phyloP scores from a whole-genome alignment of 2,329 filamentous ascomycete genomes.

The Beauveria varroae region DNA sequence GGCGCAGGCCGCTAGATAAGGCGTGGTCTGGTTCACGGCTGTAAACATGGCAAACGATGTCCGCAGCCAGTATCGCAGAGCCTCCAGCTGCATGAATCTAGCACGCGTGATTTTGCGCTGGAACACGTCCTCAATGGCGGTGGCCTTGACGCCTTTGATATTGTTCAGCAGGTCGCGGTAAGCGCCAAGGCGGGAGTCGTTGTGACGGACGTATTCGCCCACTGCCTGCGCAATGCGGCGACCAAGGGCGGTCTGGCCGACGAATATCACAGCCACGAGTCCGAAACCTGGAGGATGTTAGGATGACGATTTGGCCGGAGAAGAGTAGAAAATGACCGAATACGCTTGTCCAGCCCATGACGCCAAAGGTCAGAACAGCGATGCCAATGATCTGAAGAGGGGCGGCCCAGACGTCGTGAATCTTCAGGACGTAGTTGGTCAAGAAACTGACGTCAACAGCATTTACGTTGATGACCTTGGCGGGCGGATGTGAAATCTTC shows the following conservation, averaged over 20 bases:
- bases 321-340: too few relatives aligned
- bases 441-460: constrained; percentile 8
- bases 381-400: constrained; percentile 9
- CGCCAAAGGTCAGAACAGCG: background rate
- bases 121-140: constrained; percentile 5
- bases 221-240: background rate
- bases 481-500: background rate
- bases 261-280: too few relatives aligned
- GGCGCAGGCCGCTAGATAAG: constrained; percentile 3
- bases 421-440: constrained; percentile 9
- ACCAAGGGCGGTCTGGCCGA: background rate
- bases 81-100: background rate
- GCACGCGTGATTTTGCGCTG: background rate
- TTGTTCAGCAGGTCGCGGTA: constrained; percentile 7
- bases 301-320: too few relatives aligned
- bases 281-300: too few relatives aligned
- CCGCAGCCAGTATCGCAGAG: background rate
- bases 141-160: constrained; percentile 7
- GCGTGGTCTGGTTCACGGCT: constrained; percentile 6
- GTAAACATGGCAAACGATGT: constrained; percentile 10
- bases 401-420: constrained; percentile 9
- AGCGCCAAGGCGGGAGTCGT: background rate
- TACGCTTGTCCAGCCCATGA: constrained; percentile 7
- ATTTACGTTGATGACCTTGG: constrained; percentile 10
- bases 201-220: background rate